Evolutionary conservation across 768 basidiomycete genomes (phyloP), one percentile per base, ranked within the genome.

Genomic region (Lactifluus piperatus): DNA sequence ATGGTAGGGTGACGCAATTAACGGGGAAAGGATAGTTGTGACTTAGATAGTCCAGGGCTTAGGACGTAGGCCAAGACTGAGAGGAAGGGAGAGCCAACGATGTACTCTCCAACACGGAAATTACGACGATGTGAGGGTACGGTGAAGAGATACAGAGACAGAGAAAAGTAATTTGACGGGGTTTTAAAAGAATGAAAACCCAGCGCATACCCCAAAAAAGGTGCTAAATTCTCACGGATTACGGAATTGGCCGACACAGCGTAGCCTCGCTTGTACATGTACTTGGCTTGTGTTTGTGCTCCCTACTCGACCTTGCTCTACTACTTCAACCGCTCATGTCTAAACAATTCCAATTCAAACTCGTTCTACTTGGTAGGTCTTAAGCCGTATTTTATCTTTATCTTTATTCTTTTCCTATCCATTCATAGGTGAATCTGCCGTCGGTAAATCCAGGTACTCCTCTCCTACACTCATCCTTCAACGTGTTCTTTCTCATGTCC

Each of bases 331-430:
- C 65, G 63, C 74, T 74, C 74, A 94, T 94, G 91, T 91, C 91
- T 60, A 90, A 89, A 72, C 91, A 93, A 75, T 89, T 81, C 66
- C 91, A 92, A 74, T 97, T 95, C 78, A 97, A 97, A 73, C 88
- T 98, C 65, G 95, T 97, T 63, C 82, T 97, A 47, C 83, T 97
- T 62, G 97, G 97, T 91, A 62, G 64, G 81, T 76, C 14, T 20
- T 1, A 30, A 0, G 4, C 47, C 14, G 8, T 16, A 0, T 16
- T 47, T 34, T 22, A 44, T 45, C 22, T 34, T 47, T 20, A 36
- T 13, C 16, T 36, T 24, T n/a, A 24, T 14, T 46, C 39, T 22
- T 26, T 55, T 24, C 47, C 43, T 47, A 24, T 52, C n/a, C n/a
- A 27, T 63, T 66, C 36, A 69, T 63, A 97, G 94, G 94, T 67